Evolutionary conservation across 192 early-diverging fungal genomes (phyloP), one percentile per base, ranked within the genome.

Genomic region (Mortierella claussenii): DNA sequence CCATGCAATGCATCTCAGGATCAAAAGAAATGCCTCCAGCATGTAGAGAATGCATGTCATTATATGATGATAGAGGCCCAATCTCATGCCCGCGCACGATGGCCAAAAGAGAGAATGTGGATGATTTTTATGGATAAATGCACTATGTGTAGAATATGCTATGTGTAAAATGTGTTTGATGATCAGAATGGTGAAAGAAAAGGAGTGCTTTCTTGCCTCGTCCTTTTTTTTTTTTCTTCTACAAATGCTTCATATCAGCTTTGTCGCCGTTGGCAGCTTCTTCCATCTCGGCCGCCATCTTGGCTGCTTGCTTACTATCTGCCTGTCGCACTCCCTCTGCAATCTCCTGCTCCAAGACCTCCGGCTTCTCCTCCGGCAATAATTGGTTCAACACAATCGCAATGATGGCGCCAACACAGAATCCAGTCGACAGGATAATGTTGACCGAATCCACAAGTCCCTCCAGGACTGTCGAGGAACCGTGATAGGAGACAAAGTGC

Each of bases 391-490:
- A 55, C 3, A 80, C 36, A 52, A 84, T 81, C 31, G 80, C 63
- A 9, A 81, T 60, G 13, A 84, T 55, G 2, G 80, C 66, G 3
- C 76, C 82, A 21, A 84, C 79, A 51, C 76, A 79, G 45, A 79
- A 84, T 24, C 76, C 70, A 30, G 82, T 84, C 15, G 61, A 68
- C 13, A 81, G 58, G 40, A 84, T 65, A 27, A 81, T 84, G 23
- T 79, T 65, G 20, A 68, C 67, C 32, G 82, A 74, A 48, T 79
- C 78, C 27, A 79, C 64, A 21, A 84, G 73, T 1, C 82, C 82
- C 32, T 74, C 33, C 1, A 81, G 30, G 53, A 70, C 70, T 27
- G 53, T 17, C 13, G 56, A 67, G 33, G 68, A 24, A 24, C 69
- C 69, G 21, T n/a, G 56, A 49, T 64, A 76, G 4, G 53, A 52